Evolutionary conservation across 2,329 filamentous ascomycete genomes (phyloP), one percentile per base, ranked within the genome.

Genomic region (Diplodia sapinea): DNA sequence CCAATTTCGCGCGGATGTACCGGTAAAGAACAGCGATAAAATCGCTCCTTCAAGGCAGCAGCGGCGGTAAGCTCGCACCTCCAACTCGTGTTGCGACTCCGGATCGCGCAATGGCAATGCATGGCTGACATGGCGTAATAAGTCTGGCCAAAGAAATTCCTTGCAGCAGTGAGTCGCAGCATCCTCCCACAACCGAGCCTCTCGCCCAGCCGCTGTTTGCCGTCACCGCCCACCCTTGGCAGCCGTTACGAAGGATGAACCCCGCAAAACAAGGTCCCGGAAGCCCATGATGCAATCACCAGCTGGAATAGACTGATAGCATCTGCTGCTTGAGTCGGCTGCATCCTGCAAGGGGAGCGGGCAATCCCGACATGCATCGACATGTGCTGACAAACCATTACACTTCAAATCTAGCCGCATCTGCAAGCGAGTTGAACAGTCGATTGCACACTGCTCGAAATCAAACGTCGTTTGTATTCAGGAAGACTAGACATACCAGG

Each of bases 201-300:
- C 7, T 50, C 49, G 29, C 40, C 57, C 29, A 50, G 43, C 40
- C 57, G 57, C 57, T 38, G 57, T 62, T 47, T 20, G 23, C 57
- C 26, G 57, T 33, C 17, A 17, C 33, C 26, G 59, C 59, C 43
- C 59, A 38, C 43, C 31, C 59, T 63, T 63, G 59, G 59, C 43
- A 51, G 17, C 12, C n/a, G 51, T 51, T 38, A 29, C n/a, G 47
- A 51, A 51, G n/a, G 6, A 11, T 36, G 33, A 12, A 47, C 50
- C 17, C 47, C 40, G 29, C 15, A 50, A n/a, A 36, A 8, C 26
- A n/a, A 62, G 31, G 23, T 33, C n/a, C 47, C 5, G 31, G 23
- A 40, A 13, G 38, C 8, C 4, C 4, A 62, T 61, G 56, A 61
- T 61, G 40, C 40, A 49, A 61, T 61, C 20, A 6, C 40, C 12